phyloP scores from a whole-genome alignment of 257 asterid species.

The Solanum paucissectum region DNA sequence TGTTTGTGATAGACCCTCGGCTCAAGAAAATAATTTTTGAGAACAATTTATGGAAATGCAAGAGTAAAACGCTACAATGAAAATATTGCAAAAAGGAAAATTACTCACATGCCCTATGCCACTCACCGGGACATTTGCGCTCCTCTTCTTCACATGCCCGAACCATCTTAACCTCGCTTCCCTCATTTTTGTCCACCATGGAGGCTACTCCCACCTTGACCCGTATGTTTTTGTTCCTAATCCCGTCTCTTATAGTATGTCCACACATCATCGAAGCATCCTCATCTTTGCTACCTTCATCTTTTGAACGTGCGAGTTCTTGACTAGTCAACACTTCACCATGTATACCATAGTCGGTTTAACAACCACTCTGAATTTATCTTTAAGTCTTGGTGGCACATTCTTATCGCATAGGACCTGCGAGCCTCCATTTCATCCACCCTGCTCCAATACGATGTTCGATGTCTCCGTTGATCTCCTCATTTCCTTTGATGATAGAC shows the following conservation, averaged over 20 bases:
- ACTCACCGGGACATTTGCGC: not conserved
- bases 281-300: not conserved
- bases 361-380: not conserved
- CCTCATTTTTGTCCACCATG: not conserved
- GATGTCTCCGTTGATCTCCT: not conserved
- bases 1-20: not conserved
- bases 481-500: not conserved
- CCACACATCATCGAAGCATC: not conserved
- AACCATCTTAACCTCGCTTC: not conserved
- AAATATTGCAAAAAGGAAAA: not conserved
- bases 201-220: not conserved
- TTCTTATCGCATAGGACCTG: not conserved
- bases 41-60: not conserved
- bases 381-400: not conserved
- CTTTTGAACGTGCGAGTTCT: not conserved
- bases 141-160: not conserved
- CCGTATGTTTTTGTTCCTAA: not conserved
- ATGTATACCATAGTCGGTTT: not conserved
- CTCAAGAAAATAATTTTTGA: not conserved
- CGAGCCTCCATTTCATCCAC: not conserved
- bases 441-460: not conserved
- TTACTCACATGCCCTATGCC: not conserved
- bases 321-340: not conserved
- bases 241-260: not conserved
- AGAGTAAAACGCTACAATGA: not conserved